These are phyloP conservation scores for Saturnispora sekii DNA, from an alignment of 805 yeast species.

Conservation along the genomic window DNA sequence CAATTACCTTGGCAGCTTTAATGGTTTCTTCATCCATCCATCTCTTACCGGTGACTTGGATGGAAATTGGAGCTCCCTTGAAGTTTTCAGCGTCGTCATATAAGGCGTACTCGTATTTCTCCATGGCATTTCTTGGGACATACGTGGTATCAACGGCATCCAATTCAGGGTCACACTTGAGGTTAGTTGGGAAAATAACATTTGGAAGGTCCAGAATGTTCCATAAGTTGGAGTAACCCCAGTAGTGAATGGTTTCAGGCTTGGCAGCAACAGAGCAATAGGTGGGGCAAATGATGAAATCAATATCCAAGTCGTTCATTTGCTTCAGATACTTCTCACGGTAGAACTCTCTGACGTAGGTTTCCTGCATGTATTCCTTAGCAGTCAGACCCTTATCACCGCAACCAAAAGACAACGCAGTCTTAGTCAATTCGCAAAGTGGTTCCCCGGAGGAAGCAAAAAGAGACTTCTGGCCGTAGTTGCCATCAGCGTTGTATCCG, in stretches of 20 bases:
- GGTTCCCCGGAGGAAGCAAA: slow-evolving; percentile 61
- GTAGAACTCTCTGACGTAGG: slow-evolving; percentile 40
- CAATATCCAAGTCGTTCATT: slow-evolving; percentile 42
- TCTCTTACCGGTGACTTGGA: slow-evolving; percentile 42
- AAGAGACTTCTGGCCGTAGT: slow-evolving; percentile 36
- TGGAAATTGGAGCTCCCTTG: slow-evolving; percentile 38
- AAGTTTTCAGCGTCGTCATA: slow-evolving; percentile 29
- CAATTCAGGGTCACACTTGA: slow-evolving; percentile 40
- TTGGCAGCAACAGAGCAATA: slow-evolving; percentile 59
- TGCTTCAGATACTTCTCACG: slow-evolving; percentile 41
- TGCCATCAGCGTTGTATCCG: slow-evolving; percentile 56
- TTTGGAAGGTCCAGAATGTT: slow-evolving; percentile 61
- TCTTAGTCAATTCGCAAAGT: slow-evolving; percentile 42
- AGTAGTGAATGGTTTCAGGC: slow-evolving; percentile 48
- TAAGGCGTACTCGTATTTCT: slow-evolving; percentile 26
- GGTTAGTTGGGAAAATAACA: slow-evolving; percentile 46
- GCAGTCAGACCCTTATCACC: slow-evolving; percentile 39
- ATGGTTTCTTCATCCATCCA: slow-evolving; percentile 41
- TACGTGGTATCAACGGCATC: slow-evolving; percentile 33
- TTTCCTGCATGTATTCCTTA: slow-evolving; percentile 38
- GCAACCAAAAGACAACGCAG: slow-evolving; percentile 43
- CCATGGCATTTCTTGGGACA: slow-evolving; percentile 32
- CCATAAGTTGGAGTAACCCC: slow-evolving; percentile 66
- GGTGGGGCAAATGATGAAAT: slow-evolving; percentile 53
- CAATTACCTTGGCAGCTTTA: slow-evolving; percentile 35